Conservation (phyloP, 2,329 filamentous ascomycete genomes). For the Venturia aucupariae region DNA sequence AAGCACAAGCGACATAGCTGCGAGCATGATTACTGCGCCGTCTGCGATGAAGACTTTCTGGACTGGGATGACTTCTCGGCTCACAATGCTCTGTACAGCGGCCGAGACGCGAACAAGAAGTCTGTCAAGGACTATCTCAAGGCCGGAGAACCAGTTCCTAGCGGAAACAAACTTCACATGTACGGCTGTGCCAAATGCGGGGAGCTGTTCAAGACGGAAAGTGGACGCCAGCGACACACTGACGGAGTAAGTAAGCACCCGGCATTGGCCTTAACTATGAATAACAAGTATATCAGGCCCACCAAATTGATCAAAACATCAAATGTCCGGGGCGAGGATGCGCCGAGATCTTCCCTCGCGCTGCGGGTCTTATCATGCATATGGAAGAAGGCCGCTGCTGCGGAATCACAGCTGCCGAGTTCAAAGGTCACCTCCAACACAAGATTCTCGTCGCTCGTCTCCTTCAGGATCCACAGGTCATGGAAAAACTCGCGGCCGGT, state of each 20-base stretch:
- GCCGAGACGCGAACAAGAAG: conserved; percentile 3
- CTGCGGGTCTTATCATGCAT: conserved; percentile 42
- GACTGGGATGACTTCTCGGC: conserved; percentile 35
- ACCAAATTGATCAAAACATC: conserved; percentile 41
- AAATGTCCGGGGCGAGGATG: conserved; percentile 51
- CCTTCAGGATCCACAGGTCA: conserved; percentile 19
- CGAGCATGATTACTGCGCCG: conserved; percentile 38
- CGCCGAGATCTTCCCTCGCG: conserved; percentile 36
- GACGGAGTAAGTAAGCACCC: conserved; percentile 32
- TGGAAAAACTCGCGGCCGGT: neutral
- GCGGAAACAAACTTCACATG: conserved; percentile 6
- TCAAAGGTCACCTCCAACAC: conserved; percentile 41
- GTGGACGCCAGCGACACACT: conserved; percentile 45
- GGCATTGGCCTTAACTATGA: neutral
- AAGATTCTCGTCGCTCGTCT: conserved; percentile 38
- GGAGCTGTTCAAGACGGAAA: conserved; percentile 44
- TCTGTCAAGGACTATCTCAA: conserved; percentile 5
- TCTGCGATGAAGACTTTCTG: conserved; percentile 37
- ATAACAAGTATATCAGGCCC: conserved; percentile 29
- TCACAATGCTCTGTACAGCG: conserved; percentile 34
- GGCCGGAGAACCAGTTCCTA: conserved; percentile 35
- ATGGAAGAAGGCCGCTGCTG: conserved; percentile 45
- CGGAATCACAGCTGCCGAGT: conserved; percentile 33
- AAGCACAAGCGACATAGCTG: conserved; percentile 40
- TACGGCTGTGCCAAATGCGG: conserved; percentile 46